Evolutionary conservation across 805 yeast species (phyloP).

Genomic region (Zygosaccharomyces siamensis): DNA sequence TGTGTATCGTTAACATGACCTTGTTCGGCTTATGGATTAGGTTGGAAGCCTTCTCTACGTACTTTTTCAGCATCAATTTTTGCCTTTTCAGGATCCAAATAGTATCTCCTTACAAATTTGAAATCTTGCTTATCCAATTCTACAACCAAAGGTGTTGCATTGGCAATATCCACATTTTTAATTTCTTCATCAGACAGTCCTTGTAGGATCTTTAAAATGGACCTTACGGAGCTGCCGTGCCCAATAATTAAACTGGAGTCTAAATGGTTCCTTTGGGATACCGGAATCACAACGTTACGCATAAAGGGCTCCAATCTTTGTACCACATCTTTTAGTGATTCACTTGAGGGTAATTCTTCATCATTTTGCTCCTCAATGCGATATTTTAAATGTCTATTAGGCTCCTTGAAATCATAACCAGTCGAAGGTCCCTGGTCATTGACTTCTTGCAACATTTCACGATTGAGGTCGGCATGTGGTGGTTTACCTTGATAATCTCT

Average conservation of each 20-base stretch:
- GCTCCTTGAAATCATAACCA: slow-evolving; percentile 36
- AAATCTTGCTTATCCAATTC: slow-evolving; percentile 48
- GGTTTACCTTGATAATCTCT: slow-evolving; percentile 76
- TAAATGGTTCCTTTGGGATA: slow-evolving; percentile 43
- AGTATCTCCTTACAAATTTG: slow-evolving; percentile 50
- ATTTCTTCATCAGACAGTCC: slow-evolving; percentile 62
- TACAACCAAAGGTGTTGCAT: slow-evolving; percentile 74
- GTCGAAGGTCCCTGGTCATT: slow-evolving; percentile 29
- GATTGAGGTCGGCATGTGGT: slow-evolving; percentile 38
- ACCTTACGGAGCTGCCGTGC: slow-evolving; percentile 80
- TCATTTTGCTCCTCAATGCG: slow-evolving; percentile 36
- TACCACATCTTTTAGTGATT: slow-evolving; percentile 68
- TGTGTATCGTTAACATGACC: neutral
- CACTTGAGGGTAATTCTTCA: slow-evolving; percentile 58
- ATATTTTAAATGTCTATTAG: slow-evolving; percentile 34
- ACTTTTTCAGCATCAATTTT: slow-evolving; percentile 74
- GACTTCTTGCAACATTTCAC: slow-evolving; percentile 40
- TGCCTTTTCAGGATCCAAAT: slow-evolving; percentile 78
- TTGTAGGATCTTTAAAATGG: slow-evolving; percentile 64
- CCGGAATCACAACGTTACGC: slow-evolving; percentile 43
- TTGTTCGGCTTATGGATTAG: slow-evolving; percentile 21
- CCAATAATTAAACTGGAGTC: slow-evolving; percentile 66
- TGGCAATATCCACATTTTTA: slow-evolving; percentile 72
- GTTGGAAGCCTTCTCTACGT: slow-evolving; percentile 62
- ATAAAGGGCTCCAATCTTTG: slow-evolving; percentile 58